Base-by-base conservation (phyloP, 2,329 filamentous ascomycete species). In the Xylariaceae sp. region DNA sequence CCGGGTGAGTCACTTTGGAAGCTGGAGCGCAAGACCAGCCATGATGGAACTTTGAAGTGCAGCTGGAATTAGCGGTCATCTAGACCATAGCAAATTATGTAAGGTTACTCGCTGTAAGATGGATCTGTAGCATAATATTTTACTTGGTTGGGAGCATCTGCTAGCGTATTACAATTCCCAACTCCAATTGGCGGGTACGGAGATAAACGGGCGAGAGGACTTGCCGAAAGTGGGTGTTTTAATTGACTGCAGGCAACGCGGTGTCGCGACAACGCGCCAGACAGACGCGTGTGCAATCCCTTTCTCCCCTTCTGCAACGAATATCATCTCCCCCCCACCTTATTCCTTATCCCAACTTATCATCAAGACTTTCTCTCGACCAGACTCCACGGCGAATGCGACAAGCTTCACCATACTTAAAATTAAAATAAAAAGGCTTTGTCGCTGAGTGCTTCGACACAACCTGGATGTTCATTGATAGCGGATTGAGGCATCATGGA, bases 401-500 rank as follows among this genome's bases (percentile, higher is more conserved):
- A 43, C 16, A 46, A 13, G 41, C 27, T 11, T 35, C 10, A 35
- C 20, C 23, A 32, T 9, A n/a, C 15, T 20, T 15, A 16, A 20
- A 26, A 23, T 30, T 40, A n/a, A n/a, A n/a, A n/a, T n/a, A n/a
- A n/a, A n/a, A 6, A 20, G 32, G 11, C 24, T 26, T 2, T 15
- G 18, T 35, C 9, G 18, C 26, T 6, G 26, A 18, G 26, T 35
- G 16, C 18, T 27, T 30, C 15, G n/a, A 33, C n/a, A 8, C 23
- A 30, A 47, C 8, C 13, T n/a, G 30, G 20, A 44, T 5, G 27
- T 20, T n/a, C 15, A 50, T 15, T 37, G 21, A 36, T 16, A n/a
- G 24, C 21, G 43, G 36, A 41, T 16, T 37, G 41, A 60, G 53
- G 53, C 71, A 75, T 56, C 59, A 92, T 94, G 89, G 88, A 92